These are phyloP conservation scores for Citrus mangshanensis DNA, from an alignment of 345 rosid genomes.

Conservation along the genomic window DNA sequence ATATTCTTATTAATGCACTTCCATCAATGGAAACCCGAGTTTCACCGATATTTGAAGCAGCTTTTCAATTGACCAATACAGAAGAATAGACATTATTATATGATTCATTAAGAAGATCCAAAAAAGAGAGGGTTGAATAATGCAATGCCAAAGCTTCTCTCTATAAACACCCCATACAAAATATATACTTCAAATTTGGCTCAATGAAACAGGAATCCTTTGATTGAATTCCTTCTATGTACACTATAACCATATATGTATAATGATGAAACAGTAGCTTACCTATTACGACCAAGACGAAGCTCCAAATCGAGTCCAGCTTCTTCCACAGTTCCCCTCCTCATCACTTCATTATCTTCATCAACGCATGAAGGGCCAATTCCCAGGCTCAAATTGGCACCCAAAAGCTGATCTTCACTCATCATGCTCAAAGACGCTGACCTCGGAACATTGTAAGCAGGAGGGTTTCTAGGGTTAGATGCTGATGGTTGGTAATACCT, in stretches of 20 bases:
- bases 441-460: conserved; percentile 9
- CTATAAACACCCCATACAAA: neutral
- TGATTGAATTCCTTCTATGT: neutral
- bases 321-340: conserved; percentile 26
- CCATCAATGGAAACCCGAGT: neutral
- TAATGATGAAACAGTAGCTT: neutral
- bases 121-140: too few relatives aligned
- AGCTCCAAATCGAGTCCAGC: conserved; percentile 84
- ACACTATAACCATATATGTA: neutral
- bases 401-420: conserved; percentile 33
- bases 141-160: neutral
- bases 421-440: conserved; percentile 12
- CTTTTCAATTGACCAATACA: neutral
- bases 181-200: neutral
- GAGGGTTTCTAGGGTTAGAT: conserved; percentile 15
- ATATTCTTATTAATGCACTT: neutral
- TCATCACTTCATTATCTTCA: conserved; percentile 27
- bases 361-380: conserved; percentile 29
- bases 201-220: neutral
- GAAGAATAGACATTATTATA: neutral
- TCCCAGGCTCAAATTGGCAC: conserved; percentile 55
- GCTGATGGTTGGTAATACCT: conserved; percentile 25
- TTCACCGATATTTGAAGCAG: neutral
- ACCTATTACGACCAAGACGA: conserved; percentile 57
- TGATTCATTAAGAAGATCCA: neutral